A percentile compares a stretch with the other conserved stretches of the same genome.
Conservation (phyloP, 2,329 filamentous ascomycete species). For the Lecanicillium sp. region DNA sequence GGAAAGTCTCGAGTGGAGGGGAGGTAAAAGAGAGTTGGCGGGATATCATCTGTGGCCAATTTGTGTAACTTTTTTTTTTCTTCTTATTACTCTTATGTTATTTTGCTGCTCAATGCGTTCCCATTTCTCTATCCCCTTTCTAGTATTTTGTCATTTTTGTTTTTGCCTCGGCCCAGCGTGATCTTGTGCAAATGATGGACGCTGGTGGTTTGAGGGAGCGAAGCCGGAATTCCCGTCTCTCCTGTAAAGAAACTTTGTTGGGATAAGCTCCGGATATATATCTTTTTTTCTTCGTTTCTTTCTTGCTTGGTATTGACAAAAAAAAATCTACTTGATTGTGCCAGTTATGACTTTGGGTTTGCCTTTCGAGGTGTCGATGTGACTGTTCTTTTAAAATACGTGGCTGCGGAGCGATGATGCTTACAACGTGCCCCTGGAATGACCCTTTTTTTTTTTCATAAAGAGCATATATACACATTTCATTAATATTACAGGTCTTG, state of each 20-base stretch:
- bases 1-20: slow-evolving; percentile 8
- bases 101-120: no score
- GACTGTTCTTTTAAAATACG: no score
- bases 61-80: slow-evolving; percentile 8
- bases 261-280: background rate
- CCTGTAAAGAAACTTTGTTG: slow-evolving; percentile 2
- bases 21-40: slow-evolving; percentile 10
- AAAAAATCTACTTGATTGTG: slow-evolving; percentile 3
- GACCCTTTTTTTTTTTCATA: no score
- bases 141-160: slow-evolving; percentile 2
- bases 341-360: background rate
- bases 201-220: slow-evolving; percentile 13
- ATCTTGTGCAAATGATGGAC: slow-evolving; percentile 14
- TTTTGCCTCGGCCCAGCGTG: no score
- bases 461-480: no score
- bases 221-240: background rate
- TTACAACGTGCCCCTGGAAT: no score
- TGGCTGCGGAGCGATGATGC: no score
- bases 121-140: slow-evolving; percentile 4
- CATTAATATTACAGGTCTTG: no score
- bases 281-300: no score
- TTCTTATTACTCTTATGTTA: slow-evolving; percentile 2
- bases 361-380: no score
- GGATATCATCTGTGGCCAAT: slow-evolving; percentile 14
- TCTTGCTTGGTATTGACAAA: slow-evolving; percentile 1